A percentile compares a stretch with the other conserved stretches of the same genome.
phyloP scores from a whole-genome alignment of 345 rosid genomes.

The Citrus unshiu region DNA sequence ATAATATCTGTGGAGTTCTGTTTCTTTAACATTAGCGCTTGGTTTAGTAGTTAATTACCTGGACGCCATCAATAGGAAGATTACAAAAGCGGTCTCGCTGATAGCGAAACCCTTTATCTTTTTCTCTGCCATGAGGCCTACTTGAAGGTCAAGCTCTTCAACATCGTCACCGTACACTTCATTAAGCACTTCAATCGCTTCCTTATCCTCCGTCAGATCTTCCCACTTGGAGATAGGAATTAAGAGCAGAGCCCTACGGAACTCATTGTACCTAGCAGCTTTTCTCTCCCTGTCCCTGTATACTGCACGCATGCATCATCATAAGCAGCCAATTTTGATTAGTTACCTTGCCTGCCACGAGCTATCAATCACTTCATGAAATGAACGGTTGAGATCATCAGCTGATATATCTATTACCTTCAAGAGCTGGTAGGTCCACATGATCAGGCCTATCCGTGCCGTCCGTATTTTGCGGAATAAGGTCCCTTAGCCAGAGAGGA shows the following conservation, averaged over 20 bases:
- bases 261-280: constrained; percentile 54
- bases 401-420: constrained; percentile 25
- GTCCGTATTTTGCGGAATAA: constrained; percentile 32
- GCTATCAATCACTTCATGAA: not conserved
- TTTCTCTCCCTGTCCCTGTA: constrained; percentile 63
- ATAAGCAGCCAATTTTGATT: too few relatives aligned
- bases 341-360: not conserved
- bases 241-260: constrained; percentile 38
- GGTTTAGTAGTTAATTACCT: constrained; percentile 28
- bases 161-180: constrained; percentile 53
- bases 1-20: too few relatives aligned
- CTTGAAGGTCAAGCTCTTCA: constrained; percentile 50
- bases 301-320: constrained; percentile 18
- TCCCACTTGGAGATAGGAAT: constrained; percentile 56
- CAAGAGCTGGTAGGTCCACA: constrained; percentile 51
- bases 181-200: constrained; percentile 29
- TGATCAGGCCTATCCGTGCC: constrained; percentile 47
- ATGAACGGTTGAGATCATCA: not conserved
- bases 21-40: too few relatives aligned
- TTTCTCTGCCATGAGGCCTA: constrained; percentile 66
- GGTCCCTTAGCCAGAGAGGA: constrained; percentile 48
- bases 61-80: constrained; percentile 49
- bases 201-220: constrained; percentile 53
- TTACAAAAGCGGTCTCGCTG: constrained; percentile 56
- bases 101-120: constrained; percentile 65